Evolutionary conservation across 78 protist species (phyloP), one percentile per base, ranked within the genome.

Genomic region (Chrysochromulina tobinii): DNA sequence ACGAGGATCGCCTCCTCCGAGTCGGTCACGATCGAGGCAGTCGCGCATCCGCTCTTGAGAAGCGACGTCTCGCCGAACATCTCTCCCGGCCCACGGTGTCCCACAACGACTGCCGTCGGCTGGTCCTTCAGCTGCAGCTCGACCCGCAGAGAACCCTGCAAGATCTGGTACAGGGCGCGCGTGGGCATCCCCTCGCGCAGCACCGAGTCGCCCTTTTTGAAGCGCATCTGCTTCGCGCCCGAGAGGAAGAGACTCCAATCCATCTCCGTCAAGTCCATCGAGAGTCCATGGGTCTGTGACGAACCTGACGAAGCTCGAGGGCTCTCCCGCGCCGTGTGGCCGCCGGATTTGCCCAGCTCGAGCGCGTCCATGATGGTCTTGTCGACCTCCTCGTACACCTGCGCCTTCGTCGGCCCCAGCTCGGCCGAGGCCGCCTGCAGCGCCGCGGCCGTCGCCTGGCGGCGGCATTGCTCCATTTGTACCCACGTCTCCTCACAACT

Each of bases 61-160:
- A 79, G 87, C 23, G 87, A 79, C 27, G 61, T 79, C 87, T 79
- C 87, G 61, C 87, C 87, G 25, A 75, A 75, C 84, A 75, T 75
- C 20, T 75, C 84, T 5, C 84, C 84, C 50, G 59, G 27, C 0
- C 50, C 6, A 14, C 87, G 87, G 61, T 79, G 48, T 2, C 59
- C 87, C 50, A 79, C 87, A 9, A 79, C 87, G 50, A 79, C 64
- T 1, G 87, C 61, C n/a, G 20, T 2, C 64, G 87, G 18, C 61
- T 79, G 87, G 58, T 54, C 50, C 17, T 38, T 6, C 18, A 51
- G 58, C 84, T 1, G 58, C 84, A 75, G 84, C 57, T 75, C 59
- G 84, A 75, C 59, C 58, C 59, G 57, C 59, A 51, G 53, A 18
- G n/a, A 6, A 0, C 84, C 59, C n/a, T 20, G 59, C 27, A 75